These are phyloP conservation scores for Hypoxylon subgilvum DNA, from an alignment of 495 filamentous ascomycete species.

Conservation along the genomic window DNA sequence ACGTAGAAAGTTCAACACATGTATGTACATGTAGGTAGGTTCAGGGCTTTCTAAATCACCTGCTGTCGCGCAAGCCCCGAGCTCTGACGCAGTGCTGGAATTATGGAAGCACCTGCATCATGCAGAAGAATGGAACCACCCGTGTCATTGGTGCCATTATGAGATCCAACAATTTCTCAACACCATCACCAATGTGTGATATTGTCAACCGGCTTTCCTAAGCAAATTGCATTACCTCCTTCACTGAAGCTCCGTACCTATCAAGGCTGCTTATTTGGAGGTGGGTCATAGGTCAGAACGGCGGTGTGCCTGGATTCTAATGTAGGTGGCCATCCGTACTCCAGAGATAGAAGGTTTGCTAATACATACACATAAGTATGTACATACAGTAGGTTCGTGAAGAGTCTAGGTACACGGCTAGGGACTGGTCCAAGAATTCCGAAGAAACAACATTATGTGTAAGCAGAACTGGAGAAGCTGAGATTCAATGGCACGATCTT, in stretches of 20 bases:
- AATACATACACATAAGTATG: background rate
- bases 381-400: background rate
- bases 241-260: conserved; percentile 5
- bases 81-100: conserved; percentile 5
- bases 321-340: background rate
- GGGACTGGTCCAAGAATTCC: conserved; percentile 25
- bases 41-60: too few species aligned
- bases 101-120: background rate
- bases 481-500: background rate
- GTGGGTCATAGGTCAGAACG: conserved; percentile 1
- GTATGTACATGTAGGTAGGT: too few species aligned
- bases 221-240: background rate
- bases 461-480: conserved; percentile 2
- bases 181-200: conserved; percentile 8
- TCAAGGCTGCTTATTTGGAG: background rate
- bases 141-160: too few species aligned
- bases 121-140: background rate
- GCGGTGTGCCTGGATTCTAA: conserved; percentile 14
- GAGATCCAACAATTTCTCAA: conserved; percentile 1
- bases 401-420: background rate
- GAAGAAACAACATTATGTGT: background rate
- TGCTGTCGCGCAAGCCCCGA: background rate
- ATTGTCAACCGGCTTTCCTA: conserved; percentile 1
- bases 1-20: too few species aligned
- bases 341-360: conserved; percentile 3